Base-by-base conservation (phyloP, 305 asterid genomes). In the Fraxinus velutina region DNA sequence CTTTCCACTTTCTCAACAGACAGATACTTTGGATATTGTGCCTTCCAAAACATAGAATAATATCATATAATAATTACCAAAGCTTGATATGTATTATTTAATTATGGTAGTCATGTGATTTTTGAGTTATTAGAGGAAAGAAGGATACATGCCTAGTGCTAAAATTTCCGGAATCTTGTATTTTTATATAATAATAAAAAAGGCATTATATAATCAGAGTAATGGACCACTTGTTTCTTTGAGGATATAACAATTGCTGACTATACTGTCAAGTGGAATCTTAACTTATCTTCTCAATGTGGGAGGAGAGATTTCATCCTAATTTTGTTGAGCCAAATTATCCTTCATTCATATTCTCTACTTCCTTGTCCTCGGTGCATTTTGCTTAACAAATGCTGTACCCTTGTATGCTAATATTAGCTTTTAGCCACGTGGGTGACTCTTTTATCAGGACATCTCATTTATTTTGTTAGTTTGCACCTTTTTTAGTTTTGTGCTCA, bases 401-500 rank as follows among this genome's bases (percentile, higher is more conserved):
- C 74, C 39, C 9, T 29, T 10, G 39, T 68, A 27, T 29, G 39
- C 74, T 68, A 68, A 68, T 68, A 29, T 68, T 12, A 68, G 17
- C 74, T 24, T 60, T 62, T 62, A 62, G 72, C 34, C 72, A 62
- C 4, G 6, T 8, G 70, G 71, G 68, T n/a, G 32, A 74, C 24
- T 27, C 21, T 50, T 80, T 60, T 62, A 37, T 76, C 17, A 7
- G 82, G 72, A 47, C 76, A 82, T 52, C 19, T 57, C 39, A 27
- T 36, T 37, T 30, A 55, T 32, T 47, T 30, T 34, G n/a, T 60
- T 12, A 64, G 37, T 13, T 55, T 34, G 2, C 30, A 34, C 19
- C 17, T 73, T 32, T 42, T 21, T 15, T 80, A 62, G 33, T 47
- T 33, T 64, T 73, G 27, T 80, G 78, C 80, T 76, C 33, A 70